Base-by-base conservation (phyloP, 306 rosid genomes). In the Vicia sativa region DNA sequence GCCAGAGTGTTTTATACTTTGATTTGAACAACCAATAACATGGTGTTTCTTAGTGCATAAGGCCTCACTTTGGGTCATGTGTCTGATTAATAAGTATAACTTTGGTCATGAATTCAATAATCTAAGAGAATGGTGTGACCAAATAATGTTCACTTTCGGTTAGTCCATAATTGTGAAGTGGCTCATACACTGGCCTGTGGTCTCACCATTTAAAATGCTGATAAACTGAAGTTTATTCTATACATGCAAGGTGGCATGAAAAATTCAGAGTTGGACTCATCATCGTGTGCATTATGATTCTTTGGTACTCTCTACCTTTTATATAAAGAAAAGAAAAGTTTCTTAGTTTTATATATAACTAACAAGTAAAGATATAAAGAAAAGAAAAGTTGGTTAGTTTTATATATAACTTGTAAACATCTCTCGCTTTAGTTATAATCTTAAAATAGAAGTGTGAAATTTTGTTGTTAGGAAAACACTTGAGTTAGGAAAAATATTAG, bases 1-100 rank as follows among this genome's bases (percentile, higher is more conserved):
- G 87, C 81, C 88, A 84, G 90, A 66, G 85, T 82, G 85, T 82
- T 90, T 77, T 63, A 78, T 72, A 50, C 75, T 73, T 73, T 18
- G 62, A 78, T 67, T 73, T 73, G 46, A 77, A 78, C 61, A 57
- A 41, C 67, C 57, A 61, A 21, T 63, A 71, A 68, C 53, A 49
- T 72, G 46, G 28, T 59, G 34, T 79, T 81, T 73, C 89, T 88
- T 82, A 38, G 57, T 79, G 12, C 77, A 74, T 9, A 84, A 77
- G 78, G 78, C 64, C 80, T 74, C 49, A 69, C 62, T 67, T 69
- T 81, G 81, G 78, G 75, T 78, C 78, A 68, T 78, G 16, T 84
- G 67, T 83, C 81, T 79, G 67, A 81, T 65, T 76, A 72, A 67
- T 58, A 16, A 74, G 16, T 66, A 39, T 60, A 56, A 45, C 69